Evolutionary conservation across 2,329 filamentous ascomycete genomes (phyloP).

Genomic region (Fusarium mundagurra): DNA sequence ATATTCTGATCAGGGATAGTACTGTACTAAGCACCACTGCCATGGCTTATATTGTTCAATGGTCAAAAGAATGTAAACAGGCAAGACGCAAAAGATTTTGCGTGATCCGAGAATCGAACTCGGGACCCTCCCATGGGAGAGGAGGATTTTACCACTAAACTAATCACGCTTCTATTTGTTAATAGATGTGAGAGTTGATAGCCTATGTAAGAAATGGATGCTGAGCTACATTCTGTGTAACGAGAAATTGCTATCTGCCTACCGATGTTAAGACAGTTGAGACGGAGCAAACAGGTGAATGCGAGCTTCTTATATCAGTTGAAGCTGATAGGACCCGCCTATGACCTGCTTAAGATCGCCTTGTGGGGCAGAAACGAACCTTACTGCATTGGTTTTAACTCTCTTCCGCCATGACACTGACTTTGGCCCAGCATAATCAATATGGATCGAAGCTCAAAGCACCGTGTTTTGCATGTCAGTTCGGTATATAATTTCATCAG

Average conservation of each 20-base stretch:
- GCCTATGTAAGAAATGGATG: not conserved
- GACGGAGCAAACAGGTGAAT: not conserved
- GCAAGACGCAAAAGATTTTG: constrained; percentile 29
- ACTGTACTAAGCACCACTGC: not conserved
- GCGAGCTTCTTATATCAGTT: constrained; percentile 21
- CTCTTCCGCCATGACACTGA: not conserved
- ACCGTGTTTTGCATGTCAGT: not conserved
- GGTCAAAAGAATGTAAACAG: not conserved
- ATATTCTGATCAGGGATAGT: too few species aligned
- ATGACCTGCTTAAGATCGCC: not conserved
- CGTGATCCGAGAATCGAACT: constrained; percentile 51
- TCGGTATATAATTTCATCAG: not conserved
- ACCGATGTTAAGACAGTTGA: not conserved
- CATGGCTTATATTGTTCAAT: too few species aligned
- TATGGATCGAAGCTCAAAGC: not conserved
- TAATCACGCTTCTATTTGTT: constrained; percentile 43
- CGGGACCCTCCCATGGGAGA: constrained; percentile 51
- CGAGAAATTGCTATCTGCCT: not conserved
- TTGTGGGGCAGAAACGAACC: constrained; percentile 13
- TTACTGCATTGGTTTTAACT: not conserved
- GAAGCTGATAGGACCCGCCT: not conserved
- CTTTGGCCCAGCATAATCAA: not conserved
- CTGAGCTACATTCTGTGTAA: not conserved
- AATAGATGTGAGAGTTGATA: not conserved
- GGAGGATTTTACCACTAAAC: constrained; percentile 53